Evolutionary conservation across 2,329 filamentous ascomycete genomes (phyloP), one percentile per base, ranked within the genome.

Genomic region (Eurotiales sp.): DNA sequence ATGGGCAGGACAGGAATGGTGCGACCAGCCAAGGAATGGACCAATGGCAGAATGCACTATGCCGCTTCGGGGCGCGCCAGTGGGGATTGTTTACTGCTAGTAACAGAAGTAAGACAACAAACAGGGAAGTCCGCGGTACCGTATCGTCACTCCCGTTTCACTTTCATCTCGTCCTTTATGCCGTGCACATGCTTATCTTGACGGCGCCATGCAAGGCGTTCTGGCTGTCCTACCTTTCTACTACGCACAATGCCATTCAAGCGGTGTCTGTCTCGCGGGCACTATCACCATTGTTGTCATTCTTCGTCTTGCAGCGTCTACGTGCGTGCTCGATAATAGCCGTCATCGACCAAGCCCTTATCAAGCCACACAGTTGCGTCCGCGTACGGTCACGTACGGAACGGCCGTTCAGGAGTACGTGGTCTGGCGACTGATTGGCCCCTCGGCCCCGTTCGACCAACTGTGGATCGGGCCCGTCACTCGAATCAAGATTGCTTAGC

Each of bases 21-120:
- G 45, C 48, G 34, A 53, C 51, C 51, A 49, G 41, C 36, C 17
- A 19, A 5, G 32, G 32, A 14, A 37, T 7, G 4, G n/a, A 25
- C 51, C 51, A 53, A 53, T 49, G 29, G 36, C n/a, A 15, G 46
- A 3, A 34, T 15, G 30, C 29, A 15, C 15, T 21, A 47, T 22
- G 15, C 27, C 8, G 23, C 15, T 7, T 19, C 6, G 34, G 34
- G 12, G 2, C 2, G 32, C 11, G 7, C 11, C 15, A 19, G 37
- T 50, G 40, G 37, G 22, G 4, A n/a, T n/a, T n/a, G n/a, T n/a
- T n/a, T n/a, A n/a, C n/a, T n/a, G n/a, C n/a, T n/a, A n/a, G n/a
- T n/a, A n/a, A n/a, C 27, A n/a, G 30, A 37, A 23, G 17, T 21
- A 30, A 8, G 6, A 39, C 32, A 12, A 17, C 39, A 52, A 47